Conservation (phyloP, 805 yeast species). For the Teunomyces kruisii region DNA sequence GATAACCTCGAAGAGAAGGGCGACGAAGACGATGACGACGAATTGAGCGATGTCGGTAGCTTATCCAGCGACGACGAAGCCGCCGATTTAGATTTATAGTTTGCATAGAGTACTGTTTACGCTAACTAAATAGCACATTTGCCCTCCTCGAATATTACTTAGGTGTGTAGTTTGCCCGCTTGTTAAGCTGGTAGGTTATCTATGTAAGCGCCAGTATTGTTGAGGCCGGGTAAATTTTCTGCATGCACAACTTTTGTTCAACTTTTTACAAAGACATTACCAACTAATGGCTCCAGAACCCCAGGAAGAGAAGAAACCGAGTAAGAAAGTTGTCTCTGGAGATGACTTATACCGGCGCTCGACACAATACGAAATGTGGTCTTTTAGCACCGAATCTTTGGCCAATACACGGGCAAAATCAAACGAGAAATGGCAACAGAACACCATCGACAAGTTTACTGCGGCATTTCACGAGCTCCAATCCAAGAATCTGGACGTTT, state of each 20-base stretch:
- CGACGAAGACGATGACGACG: conserved; percentile 37
- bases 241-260: not conserved
- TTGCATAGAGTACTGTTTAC: conserved; percentile 1
- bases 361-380: conserved; percentile 84
- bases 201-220: no score
- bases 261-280: not conserved
- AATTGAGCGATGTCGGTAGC: conserved; percentile 50
- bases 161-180: not conserved
- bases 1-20: conserved; percentile 29
- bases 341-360: conserved; percentile 90
- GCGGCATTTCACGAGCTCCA: conserved; percentile 17
- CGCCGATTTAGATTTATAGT: conserved; percentile 9
- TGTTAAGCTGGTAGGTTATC: no score
- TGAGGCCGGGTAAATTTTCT: conserved; percentile 5
- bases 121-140: not conserved
- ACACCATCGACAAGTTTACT: conserved; percentile 33
- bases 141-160: no score
- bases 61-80: conserved; percentile 48
- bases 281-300: not conserved
- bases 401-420: conserved; percentile 45
- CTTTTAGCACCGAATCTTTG: conserved; percentile 65
- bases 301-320: not conserved
- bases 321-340: conserved; percentile 45
- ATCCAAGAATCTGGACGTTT: conserved; percentile 26
- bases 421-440: conserved; percentile 53